Percentiles rank a stretch among this genome's conserved stretches.
Evolutionary conservation across 1,284 basidiomycete genomes (phyloP).

Genomic region (Blastosporella zonata): DNA sequence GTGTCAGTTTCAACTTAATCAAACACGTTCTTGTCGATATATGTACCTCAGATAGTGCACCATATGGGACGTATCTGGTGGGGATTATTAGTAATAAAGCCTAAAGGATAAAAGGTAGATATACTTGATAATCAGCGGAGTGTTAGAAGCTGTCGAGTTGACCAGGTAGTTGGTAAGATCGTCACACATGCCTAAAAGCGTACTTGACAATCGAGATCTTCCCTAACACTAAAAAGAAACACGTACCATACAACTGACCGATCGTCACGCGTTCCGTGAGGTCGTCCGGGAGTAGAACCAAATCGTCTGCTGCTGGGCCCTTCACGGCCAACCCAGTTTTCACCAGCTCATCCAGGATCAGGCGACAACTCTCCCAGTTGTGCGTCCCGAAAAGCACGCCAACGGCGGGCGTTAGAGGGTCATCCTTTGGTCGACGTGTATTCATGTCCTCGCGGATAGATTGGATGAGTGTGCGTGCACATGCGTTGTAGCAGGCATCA

Average conservation of each 20-base stretch:
- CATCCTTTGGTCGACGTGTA: constrained; percentile 16
- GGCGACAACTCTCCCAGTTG: constrained; percentile 66
- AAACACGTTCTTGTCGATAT: background rate
- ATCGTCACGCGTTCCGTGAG: constrained; percentile 69
- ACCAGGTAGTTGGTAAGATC: constrained; percentile 73
- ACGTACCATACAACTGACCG: constrained; percentile 79
- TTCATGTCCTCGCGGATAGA: constrained; percentile 46
- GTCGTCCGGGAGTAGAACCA: constrained; percentile 38
- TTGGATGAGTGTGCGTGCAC: constrained; percentile 60
- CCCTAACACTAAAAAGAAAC: background rate
- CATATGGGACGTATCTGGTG: constrained; percentile 75
- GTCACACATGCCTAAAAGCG: constrained; percentile 81
- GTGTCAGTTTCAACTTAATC: background rate
- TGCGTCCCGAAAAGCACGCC: constrained; percentile 87
- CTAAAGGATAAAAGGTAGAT: constrained; percentile 19
- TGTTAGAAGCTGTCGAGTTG: constrained; percentile 47
- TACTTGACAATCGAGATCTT: background rate
- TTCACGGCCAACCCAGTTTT: constrained; percentile 48
- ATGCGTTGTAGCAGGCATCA: constrained; percentile 77
- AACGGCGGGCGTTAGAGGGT: constrained; percentile 38
- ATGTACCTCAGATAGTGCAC: constrained; percentile 65
- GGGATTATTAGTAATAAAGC: constrained; percentile 4
- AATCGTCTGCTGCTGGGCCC: constrained; percentile 28
- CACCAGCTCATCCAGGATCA: constrained; percentile 63
- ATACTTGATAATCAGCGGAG: constrained; percentile 77